Evolutionary conservation across 805 yeast genomes (phyloP), one percentile per base, ranked within the genome.

Genomic region (Candida hungchunana): DNA sequence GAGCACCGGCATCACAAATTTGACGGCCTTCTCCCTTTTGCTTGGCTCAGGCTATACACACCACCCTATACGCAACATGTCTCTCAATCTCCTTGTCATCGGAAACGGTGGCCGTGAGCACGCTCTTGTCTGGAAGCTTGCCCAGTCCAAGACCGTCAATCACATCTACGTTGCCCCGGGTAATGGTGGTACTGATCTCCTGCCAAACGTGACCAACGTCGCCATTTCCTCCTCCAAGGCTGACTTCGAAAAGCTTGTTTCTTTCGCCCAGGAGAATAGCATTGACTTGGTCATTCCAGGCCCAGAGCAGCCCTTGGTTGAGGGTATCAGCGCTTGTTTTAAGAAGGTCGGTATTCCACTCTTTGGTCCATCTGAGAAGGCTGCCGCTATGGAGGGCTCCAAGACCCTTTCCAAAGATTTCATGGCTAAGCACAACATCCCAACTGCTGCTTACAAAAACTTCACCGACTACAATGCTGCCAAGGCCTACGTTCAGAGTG

Each of bases 51-150:
- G 2, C 13, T 9, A 21, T 21, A 9, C 24, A 21, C 9, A 25
- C 5, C 25, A 28, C 24, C n/a, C n/a, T n/a, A n/a, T n/a, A n/a
- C n/a, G n/a, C n/a, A n/a, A n/a, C 16, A 54, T 54, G 59, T 48
- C 59, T 15, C 60, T 73, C 58, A 86, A 83, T 59, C 63, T 93
- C 48, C 77, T 93, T 43, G 80, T 93, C 47, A 74, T 93, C 50
- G 99, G 99, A 55, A 87, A 84, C 65, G 99, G 99, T 59, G 99
- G 98, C 50, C 88, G 99, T 70, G 99, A 93, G 64, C 97, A 93
- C 60, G 97, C 97, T 36, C 72, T 93, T 43, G 84, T 86, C 12
- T 89, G 96, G 96, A 85, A 82, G 56, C 72, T 93, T 46, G 66
- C 82, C 20, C 90, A 88, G 62, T 86, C 96, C 23, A 64, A 76